Evolutionary conservation across 2,329 filamentous ascomycete genomes (phyloP).

Genomic region (Sporothrix inflata): DNA sequence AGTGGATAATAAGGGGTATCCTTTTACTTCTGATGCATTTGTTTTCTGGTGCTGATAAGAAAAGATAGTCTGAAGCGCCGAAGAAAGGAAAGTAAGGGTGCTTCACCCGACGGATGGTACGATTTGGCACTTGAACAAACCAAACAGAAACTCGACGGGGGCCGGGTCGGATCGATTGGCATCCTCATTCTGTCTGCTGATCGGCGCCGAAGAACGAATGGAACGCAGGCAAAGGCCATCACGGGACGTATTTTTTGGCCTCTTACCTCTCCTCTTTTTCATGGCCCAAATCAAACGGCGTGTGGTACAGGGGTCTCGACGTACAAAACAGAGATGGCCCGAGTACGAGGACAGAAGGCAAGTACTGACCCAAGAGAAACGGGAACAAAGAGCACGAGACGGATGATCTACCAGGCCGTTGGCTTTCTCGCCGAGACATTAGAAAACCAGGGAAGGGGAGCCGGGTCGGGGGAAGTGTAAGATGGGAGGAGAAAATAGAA

Average conservation of each 20-base stretch:
- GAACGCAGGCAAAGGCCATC: neutral
- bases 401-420: neutral
- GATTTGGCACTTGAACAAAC: neutral
- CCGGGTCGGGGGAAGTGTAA: neutral
- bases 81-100: neutral
- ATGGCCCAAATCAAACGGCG: neutral
- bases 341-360: slow-evolving; percentile 12
- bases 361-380: neutral
- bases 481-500: neutral
- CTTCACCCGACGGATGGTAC: neutral
- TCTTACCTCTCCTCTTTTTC: neutral
- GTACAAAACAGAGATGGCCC: neutral
- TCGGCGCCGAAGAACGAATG: neutral
- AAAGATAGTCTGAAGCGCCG: neutral
- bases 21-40: neutral
- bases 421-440: slow-evolving; percentile 6
- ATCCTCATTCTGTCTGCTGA: neutral
- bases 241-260: neutral
- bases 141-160: neutral
- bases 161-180: slow-evolving; percentile 3
- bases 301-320: neutral
- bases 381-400: neutral
- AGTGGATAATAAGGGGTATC: neutral
- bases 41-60: neutral
- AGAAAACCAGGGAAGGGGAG: neutral